Conservation (phyloP, 2,329 filamentous ascomycete species). For the Aspergillus chevalieri region DNA sequence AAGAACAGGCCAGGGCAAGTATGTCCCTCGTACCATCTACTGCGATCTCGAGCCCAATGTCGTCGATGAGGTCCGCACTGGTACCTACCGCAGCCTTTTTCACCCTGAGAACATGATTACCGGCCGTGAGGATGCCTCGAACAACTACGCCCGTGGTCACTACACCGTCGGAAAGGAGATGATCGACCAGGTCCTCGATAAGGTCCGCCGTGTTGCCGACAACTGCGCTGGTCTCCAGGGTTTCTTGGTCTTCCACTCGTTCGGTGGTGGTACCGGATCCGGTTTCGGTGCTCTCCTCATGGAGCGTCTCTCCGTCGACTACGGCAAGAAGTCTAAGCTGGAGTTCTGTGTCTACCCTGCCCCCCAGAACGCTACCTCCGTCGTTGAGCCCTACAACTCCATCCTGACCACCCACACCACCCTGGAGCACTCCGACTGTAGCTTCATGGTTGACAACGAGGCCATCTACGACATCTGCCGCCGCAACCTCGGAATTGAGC, state of each 20-base stretch:
- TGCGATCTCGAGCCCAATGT: conserved; percentile 99
- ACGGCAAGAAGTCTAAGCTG: conserved; percentile 99
- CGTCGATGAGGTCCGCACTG: conserved; percentile 97
- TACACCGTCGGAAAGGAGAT: conserved; percentile 99
- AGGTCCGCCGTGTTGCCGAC: conserved; percentile 94
- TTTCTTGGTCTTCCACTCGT: conserved; percentile 99
- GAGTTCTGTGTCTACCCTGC: conserved; percentile 99
- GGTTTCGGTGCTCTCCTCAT: conserved; percentile 97
- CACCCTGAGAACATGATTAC: conserved; percentile 99
- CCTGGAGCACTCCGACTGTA: conserved; percentile 98
- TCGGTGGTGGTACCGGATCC: conserved; percentile 97
- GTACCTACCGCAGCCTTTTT: conserved; percentile 92
- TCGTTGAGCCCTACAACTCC: conserved; percentile 99
- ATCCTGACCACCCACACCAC: conserved; percentile 99
- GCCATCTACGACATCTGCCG: conserved; percentile 99
- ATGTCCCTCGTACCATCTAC: conserved; percentile 98
- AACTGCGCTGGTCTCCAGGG: conserved; percentile 97
- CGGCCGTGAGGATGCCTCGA: conserved; percentile 99
- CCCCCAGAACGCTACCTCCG: conserved; percentile 91
- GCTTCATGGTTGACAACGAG: conserved; percentile 99
- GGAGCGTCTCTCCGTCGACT: conserved; percentile 98
- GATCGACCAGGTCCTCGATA: conserved; percentile 95
- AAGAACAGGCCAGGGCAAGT: conserved; percentile 83
- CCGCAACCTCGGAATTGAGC: conserved; percentile 92
- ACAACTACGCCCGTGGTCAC: conserved; percentile 99